Percentiles rank a stretch among this genome's conserved stretches.
Evolutionary conservation across 805 yeast species (phyloP).

Genomic region (Ogataea neopini): DNA sequence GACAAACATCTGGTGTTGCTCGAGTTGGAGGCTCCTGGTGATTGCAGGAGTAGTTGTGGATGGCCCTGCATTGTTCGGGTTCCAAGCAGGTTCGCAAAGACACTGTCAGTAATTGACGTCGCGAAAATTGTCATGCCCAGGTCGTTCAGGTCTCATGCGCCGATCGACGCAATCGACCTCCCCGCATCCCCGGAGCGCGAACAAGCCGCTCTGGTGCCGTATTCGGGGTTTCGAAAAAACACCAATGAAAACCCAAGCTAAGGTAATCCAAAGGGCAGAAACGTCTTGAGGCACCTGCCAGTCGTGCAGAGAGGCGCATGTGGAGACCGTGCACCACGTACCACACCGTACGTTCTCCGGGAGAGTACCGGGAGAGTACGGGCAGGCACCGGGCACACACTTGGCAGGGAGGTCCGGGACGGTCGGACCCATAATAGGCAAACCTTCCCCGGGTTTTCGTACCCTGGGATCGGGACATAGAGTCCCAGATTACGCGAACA

Average conservation of each 20-base stretch:
- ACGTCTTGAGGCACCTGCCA: background rate
- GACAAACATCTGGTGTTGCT: too few species aligned
- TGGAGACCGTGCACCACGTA: background rate
- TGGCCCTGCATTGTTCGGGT: too few species aligned
- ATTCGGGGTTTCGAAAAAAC: constrained; percentile 8
- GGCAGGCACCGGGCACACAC: too few species aligned
- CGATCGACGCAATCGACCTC: constrained; percentile 2
- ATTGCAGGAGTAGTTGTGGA: too few species aligned
- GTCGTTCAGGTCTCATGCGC: background rate
- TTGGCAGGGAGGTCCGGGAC: too few species aligned
- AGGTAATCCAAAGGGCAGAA: constrained; percentile 6
- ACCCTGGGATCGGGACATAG: background rate
- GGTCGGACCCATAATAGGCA: too few species aligned
- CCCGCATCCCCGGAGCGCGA: constrained; percentile 5
- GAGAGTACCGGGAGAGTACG: too few species aligned
- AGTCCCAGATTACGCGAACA: background rate
- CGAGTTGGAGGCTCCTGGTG: too few species aligned
- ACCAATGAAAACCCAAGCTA: constrained; percentile 9
- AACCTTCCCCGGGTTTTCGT: background rate
- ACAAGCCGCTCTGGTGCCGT: constrained; percentile 6
- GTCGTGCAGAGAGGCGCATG: background rate
- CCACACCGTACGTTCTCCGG: too few species aligned
- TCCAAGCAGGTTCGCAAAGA: too few species aligned
- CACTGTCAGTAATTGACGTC: too few species aligned
- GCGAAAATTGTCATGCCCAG: too few species aligned